A percentile compares a stretch with the other conserved stretches of the same genome.
Evolutionary conservation across 495 filamentous ascomycete species (phyloP).

Genomic region (Halenospora varia): DNA sequence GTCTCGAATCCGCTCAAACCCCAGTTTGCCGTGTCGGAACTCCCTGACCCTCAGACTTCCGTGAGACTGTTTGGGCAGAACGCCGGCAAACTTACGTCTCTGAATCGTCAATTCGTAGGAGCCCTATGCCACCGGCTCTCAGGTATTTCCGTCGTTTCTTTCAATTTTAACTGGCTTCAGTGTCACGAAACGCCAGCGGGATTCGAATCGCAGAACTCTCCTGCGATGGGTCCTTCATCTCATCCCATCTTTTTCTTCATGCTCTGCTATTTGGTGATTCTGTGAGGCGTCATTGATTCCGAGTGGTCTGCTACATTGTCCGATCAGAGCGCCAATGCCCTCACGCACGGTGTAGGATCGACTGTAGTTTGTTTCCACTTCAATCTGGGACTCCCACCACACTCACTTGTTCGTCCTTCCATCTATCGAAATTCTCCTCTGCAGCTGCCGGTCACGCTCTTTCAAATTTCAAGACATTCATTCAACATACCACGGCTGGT

Average conservation of each 20-base stretch:
- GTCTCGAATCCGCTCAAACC: constrained; percentile 5
- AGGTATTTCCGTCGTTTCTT: neutral
- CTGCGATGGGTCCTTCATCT: constrained; percentile 19
- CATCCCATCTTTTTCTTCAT: constrained; percentile 19
- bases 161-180: neutral
- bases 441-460: constrained; percentile 26
- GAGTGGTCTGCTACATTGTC: constrained; percentile 14
- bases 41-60: constrained; percentile 16
- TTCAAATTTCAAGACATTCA: constrained; percentile 15
- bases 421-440: constrained; percentile 13
- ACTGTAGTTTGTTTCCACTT: constrained; percentile 17
- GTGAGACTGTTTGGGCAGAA: constrained; percentile 22
- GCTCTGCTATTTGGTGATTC: constrained; percentile 12
- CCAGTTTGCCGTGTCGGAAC: constrained; percentile 9
- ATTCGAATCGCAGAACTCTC: neutral
- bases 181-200: constrained; percentile 9
- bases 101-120: constrained; percentile 5
- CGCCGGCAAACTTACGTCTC: constrained; percentile 1
- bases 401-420: neutral
- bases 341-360: constrained; percentile 18
- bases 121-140: neutral
- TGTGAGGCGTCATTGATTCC: constrained; percentile 4
- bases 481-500: constrained; percentile 24
- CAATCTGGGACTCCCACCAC: constrained; percentile 3
- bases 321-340: constrained; percentile 17